Base-by-base conservation (phyloP, 352 stramenopile genomes). In the Pythium sukuiense region DNA sequence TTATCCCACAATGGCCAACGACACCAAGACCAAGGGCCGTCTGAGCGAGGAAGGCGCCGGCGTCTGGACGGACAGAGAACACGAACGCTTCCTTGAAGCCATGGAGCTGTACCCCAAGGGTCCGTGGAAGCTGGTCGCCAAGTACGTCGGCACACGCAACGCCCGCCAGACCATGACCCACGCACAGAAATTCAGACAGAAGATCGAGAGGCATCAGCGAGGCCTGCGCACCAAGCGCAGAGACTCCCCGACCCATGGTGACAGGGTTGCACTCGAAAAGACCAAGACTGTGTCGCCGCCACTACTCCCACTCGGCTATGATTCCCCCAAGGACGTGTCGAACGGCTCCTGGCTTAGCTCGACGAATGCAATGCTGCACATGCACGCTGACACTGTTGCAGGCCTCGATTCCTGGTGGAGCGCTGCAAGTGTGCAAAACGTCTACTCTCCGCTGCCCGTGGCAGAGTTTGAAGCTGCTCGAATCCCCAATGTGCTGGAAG, bases 41-140 rank as follows among this genome's bases (percentile, higher is more conserved):
- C 61, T 70, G 48, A 70, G 63, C 56, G 63, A 70, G 49, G 63
- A 70, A 49, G 63, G 63, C 55, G 63, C 56, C 14, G 63, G 63
- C 32, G 55, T 70, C n/a, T 76, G 72, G 71, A 81, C 75, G 5
- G 37, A 63, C 14, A 62, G 39, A 20, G 75, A 82, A 65, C 75
- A 82, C 48, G 53, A 59, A 37, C 72, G 75, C 18, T 79, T 82
- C 63, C 48, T 82, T 1, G 64, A 75, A 20, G 69, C 69, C 12
- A 67, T 76, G 35, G 69, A 80, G 60, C 50, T 79, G 6, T 77
- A 72, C 37, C 70, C 71, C 24, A 65, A 72, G 9, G 70, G 72
- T 1, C 70, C 75, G 16, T 82, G 75, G 75, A 79, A 82, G 50
- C 43, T 69, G 6, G 77, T 82, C 49, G 74, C 69, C 1, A 55